Percentiles rank a stretch among this genome's conserved stretches.
Conservation (phyloP, 352 stramenopile genomes). For the Globisporangium middletonii region DNA sequence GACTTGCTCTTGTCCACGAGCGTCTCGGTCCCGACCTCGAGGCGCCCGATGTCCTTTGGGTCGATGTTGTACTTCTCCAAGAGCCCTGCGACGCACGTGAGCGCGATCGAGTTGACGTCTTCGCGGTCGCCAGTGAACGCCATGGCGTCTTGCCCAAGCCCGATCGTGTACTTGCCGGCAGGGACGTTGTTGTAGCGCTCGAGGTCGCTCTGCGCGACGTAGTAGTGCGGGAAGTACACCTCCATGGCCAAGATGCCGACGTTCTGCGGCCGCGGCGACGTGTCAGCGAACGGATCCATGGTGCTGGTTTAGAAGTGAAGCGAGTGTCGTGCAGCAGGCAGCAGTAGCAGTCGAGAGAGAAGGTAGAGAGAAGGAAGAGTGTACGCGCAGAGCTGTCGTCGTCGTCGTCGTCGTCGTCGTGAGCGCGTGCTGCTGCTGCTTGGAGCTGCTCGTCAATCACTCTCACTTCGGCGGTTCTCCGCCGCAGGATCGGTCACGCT, state of each 20-base stretch:
- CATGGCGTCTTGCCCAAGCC: slow-evolving; percentile 55
- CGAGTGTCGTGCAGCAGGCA: not conserved
- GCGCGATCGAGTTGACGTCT: slow-evolving; percentile 65
- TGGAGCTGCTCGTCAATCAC: too few species aligned
- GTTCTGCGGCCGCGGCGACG: slow-evolving; percentile 40
- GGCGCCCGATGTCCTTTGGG: slow-evolving; percentile 79
- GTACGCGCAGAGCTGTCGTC: too few species aligned
- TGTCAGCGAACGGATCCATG: slow-evolving; percentile 9
- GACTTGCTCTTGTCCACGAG: slow-evolving; percentile 88
- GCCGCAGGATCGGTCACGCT: not conserved
- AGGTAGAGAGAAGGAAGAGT: not conserved
- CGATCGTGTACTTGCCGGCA: slow-evolving; percentile 66
- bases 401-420: too few species aligned
- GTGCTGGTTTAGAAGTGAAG: not conserved
- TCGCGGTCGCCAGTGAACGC: slow-evolving; percentile 66
- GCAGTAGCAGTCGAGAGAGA: not conserved
- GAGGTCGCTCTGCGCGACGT: slow-evolving; percentile 92
- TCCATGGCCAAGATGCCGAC: slow-evolving; percentile 97
- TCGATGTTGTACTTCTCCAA: slow-evolving; percentile 47
- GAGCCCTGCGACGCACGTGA: slow-evolving; percentile 50
- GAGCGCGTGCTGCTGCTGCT: too few species aligned
- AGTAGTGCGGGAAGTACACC: slow-evolving; percentile 94
- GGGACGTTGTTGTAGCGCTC: slow-evolving; percentile 88
- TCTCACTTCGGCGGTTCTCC: not conserved
- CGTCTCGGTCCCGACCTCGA: slow-evolving; percentile 98